Evolutionary conservation across 2,329 filamentous ascomycete species (phyloP).

Genomic region (Exophiala spinifera): DNA sequence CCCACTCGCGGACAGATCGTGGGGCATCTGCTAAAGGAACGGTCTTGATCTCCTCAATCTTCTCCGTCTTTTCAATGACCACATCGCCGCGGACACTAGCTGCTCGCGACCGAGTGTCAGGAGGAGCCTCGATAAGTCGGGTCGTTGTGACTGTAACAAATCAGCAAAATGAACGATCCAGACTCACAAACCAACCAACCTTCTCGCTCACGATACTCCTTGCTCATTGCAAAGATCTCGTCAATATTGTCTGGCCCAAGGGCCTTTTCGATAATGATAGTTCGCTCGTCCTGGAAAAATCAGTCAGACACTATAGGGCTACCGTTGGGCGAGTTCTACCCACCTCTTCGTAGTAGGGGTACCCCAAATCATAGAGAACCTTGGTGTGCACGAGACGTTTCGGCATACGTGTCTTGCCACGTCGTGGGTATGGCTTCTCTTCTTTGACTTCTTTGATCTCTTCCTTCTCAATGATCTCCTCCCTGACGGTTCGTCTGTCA

Average conservation of each 20-base stretch:
- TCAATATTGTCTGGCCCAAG: slow-evolving; percentile 89
- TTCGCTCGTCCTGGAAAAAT: slow-evolving; percentile 60
- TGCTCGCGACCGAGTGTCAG: slow-evolving; percentile 17
- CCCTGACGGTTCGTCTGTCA: slow-evolving; percentile 25
- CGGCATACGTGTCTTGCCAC: slow-evolving; percentile 87
- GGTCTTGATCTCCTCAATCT: slow-evolving; percentile 23
- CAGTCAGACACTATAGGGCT: slow-evolving; percentile 34
- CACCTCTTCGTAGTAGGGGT: slow-evolving; percentile 84
- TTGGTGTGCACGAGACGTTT: slow-evolving; percentile 73
- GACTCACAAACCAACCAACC: slow-evolving; percentile 12
- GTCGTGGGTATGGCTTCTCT: slow-evolving; percentile 64
- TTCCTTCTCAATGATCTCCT: slow-evolving; percentile 30
- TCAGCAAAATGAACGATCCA: not conserved
- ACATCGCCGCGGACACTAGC: slow-evolving; percentile 42
- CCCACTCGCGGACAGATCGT: slow-evolving; percentile 35
- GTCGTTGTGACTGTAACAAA: slow-evolving; percentile 25
- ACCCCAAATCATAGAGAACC: slow-evolving; percentile 78
- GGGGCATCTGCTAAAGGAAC: slow-evolving; percentile 30
- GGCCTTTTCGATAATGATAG: slow-evolving; percentile 77
- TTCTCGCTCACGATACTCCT: slow-evolving; percentile 58
- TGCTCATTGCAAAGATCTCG: slow-evolving; percentile 77
- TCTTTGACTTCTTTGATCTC: slow-evolving; percentile 44
- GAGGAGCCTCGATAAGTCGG: slow-evolving; percentile 33
- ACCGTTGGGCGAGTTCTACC: slow-evolving; percentile 28
- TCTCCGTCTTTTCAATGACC: slow-evolving; percentile 23